Evolutionary conservation across 176 grass and related monocot species (phyloP).

Genomic region (Bonia amplexicaulis): DNA sequence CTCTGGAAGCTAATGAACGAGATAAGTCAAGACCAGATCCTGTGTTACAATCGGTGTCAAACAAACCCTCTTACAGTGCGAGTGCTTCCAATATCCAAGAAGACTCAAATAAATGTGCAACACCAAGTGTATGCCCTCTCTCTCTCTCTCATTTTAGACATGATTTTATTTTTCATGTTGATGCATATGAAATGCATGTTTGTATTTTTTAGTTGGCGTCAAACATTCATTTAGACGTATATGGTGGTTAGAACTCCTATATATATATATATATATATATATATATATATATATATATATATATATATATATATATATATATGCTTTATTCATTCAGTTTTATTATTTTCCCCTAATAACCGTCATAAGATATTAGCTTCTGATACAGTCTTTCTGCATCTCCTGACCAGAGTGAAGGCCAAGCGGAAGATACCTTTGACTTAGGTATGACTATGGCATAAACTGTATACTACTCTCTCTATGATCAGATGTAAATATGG

Average conservation of each 20-base stretch:
- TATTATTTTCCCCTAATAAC: background rate
- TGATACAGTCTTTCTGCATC: constrained; percentile 18
- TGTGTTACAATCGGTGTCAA: constrained; percentile 9
- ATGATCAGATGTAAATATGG: background rate
- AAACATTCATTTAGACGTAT: background rate
- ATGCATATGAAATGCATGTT: background rate
- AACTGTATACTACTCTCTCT: background rate
- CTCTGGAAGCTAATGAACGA: constrained; percentile 28
- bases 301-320: background rate
- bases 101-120: constrained; percentile 29
- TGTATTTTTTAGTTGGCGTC: background rate
- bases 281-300: background rate
- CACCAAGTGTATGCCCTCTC: constrained; percentile 44
- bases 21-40: constrained; percentile 1
- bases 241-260: background rate
- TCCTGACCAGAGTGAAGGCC: constrained; percentile 43
- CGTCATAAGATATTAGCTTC: constrained; percentile 8
- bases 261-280: background rate
- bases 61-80: constrained; percentile 9
- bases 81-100: constrained; percentile 24
- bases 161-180: background rate
- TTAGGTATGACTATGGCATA: constrained; percentile 46
- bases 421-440: constrained; percentile 41
- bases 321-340: constrained; percentile 1
- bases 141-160: background rate